A percentile compares a stretch with the other conserved stretches of the same genome.
phyloP scores from a whole-genome alignment of 2,329 filamentous ascomycete genomes.

The Emydomyces testavorans region DNA sequence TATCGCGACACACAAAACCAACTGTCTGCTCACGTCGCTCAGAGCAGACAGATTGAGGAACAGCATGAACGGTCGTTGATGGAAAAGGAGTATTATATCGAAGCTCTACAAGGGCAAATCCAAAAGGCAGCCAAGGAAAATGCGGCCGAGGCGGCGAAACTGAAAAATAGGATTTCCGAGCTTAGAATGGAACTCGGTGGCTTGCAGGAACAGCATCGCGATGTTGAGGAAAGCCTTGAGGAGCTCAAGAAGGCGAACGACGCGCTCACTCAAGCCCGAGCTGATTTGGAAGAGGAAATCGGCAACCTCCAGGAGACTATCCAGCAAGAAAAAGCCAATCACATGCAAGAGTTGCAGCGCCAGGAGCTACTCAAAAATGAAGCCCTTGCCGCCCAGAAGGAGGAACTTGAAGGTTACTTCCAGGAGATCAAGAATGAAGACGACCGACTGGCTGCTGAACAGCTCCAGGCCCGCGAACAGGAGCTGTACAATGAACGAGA shows the following conservation, averaged over 20 bases:
- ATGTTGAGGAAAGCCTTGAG: constrained; percentile 39
- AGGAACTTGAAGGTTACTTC: constrained; percentile 37
- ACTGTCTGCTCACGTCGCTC: constrained; percentile 39
- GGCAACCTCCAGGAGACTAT: constrained; percentile 29
- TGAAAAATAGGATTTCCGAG: constrained; percentile 37
- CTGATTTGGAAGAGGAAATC: constrained; percentile 35
- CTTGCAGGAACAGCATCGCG: constrained; percentile 43
- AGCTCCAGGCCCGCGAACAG: constrained; percentile 30
- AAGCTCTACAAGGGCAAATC: constrained; percentile 41
- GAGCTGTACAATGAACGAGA: constrained; percentile 35
- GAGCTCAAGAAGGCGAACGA: constrained; percentile 36
- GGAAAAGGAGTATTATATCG: constrained; percentile 44
- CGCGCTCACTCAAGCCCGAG: constrained; percentile 36
- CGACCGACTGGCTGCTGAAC: constrained; percentile 30
- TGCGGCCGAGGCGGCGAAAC: constrained; percentile 36
- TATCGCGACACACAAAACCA: constrained; percentile 43
- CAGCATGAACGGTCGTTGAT: constrained; percentile 43
- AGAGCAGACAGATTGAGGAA: constrained; percentile 39
- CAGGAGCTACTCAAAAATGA: constrained; percentile 26
- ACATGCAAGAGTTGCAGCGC: constrained; percentile 33
- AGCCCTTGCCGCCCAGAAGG: constrained; percentile 35
- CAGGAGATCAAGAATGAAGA: constrained; percentile 38
- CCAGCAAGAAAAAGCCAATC: constrained; percentile 28
- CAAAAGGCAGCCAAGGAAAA: constrained; percentile 40
- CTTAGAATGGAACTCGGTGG: constrained; percentile 42